phyloP scores from a whole-genome alignment of 305 asterid species.

The Fraxinus sp. region DNA sequence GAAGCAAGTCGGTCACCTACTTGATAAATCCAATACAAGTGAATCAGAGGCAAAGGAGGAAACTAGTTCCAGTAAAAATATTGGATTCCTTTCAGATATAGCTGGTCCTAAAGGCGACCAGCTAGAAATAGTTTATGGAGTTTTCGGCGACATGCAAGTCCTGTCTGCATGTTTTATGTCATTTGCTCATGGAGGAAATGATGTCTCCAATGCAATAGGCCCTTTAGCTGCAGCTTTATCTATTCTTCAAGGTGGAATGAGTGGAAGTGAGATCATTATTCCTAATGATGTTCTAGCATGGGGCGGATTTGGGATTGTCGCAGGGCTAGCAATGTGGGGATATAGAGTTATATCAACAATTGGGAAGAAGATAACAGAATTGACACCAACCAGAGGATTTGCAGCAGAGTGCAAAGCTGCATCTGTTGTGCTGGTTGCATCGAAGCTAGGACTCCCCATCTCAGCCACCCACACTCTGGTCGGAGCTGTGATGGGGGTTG shows the following conservation, averaged over 20 bases:
- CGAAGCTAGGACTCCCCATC: conserved; percentile 84
- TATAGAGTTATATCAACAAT: conserved; percentile 81
- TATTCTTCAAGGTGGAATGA: conserved; percentile 71
- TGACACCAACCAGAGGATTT: conserved; percentile 90
- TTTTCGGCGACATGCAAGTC: conserved; percentile 89
- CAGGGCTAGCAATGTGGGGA: conserved; percentile 93
- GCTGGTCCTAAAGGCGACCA: conserved; percentile 94
- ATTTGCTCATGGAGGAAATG: conserved; percentile 95
- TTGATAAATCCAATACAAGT: conserved; percentile 44
- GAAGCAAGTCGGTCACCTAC: conserved; percentile 86
- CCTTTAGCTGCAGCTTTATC: conserved; percentile 87
- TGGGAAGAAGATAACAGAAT: conserved; percentile 88
- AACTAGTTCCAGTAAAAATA: conserved; percentile 29
- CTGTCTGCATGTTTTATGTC: conserved; percentile 96
- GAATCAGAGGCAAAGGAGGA: conserved; percentile 44
- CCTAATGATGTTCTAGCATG: conserved; percentile 92
- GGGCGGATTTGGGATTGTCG: conserved; percentile 97
- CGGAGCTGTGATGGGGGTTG: conserved; percentile 96
- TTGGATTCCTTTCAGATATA: conserved; percentile 74
- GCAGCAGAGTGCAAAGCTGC: conserved; percentile 98
- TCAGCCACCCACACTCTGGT: conserved; percentile 93
- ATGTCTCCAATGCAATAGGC: conserved; percentile 90
- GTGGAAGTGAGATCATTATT: conserved; percentile 60
- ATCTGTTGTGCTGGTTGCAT: conserved; percentile 76
- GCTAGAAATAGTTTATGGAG: conserved; percentile 81